Evolutionary conservation across 106 monocot genomes (phyloP), one percentile per base, ranked within the genome.

Genomic region (Dioscorea dumetorum): DNA sequence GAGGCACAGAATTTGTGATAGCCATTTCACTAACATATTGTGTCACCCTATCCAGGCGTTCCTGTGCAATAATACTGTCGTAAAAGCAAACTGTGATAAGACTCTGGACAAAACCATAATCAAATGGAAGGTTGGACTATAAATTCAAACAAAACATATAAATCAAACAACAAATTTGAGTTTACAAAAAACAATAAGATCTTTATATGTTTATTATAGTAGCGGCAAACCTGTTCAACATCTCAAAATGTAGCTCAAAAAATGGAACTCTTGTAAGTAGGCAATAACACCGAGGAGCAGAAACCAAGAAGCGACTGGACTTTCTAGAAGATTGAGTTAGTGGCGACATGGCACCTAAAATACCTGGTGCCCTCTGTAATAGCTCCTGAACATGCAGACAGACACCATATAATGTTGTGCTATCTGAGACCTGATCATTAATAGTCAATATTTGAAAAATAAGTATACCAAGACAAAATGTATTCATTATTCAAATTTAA

Each of bases 281-380:
- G 60, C 97, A 97, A 74, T 97, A 97, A 77, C 97, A 97, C 19
- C 97, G 89, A 57, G 97, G 89, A 71, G 97, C 97, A 73, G 97
- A 80, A 67, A 97, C 91, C 73, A 92, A 80, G 76, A 84, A 92
- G 57, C 89, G 84, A 67, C 84, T 84, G 5, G 74, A 49, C 64
- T 81, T 89, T 73, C 78, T 67, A 57, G 75, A 73, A 65, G 84
- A 48, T 52, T 50, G 75, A 14, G 49, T 65, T 51, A 74, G 41
- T 22, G 91, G 84, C 24, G 91, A 88, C 28, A 87, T 61, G 60
- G 68, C 65, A 58, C 97, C 86, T 77, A 92, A 77, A 67, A 97
- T 92, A 68, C 88, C 82, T 1, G 97, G 97, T 74, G 89, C 82
- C 51, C 88, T 88, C 73, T 97, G 91, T 31, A 97, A 86, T 76